Base-by-base conservation (phyloP, 2,329 filamentous ascomycete genomes). In the Sclerotinia trifoliorum region DNA sequence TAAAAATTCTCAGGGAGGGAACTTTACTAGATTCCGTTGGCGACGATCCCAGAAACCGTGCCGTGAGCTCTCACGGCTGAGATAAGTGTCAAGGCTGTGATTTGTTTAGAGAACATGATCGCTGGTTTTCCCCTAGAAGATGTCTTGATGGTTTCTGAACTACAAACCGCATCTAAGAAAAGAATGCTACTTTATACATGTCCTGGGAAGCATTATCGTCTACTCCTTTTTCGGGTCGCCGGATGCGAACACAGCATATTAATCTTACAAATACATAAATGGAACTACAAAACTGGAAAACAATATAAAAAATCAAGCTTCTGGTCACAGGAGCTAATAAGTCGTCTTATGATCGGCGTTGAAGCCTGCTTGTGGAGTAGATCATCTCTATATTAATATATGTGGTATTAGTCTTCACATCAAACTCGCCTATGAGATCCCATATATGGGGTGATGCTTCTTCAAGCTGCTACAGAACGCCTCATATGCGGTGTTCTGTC, bases 11-110 rank as follows among this genome's bases (percentile, higher is more conserved):
- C 3, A 29, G 17, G 10, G 24, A 19, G 46, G 39, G 13, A 19
- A 35, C 70, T 73, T 69, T 71, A 76, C 75, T 71, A 76, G 15
- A 74, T 66, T 0, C 75, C 74, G 69, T 76, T 70, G n/a, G 71
- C 74, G n/a, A 77, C 70, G 11, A 77, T 74, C 5, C 69, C 70
- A 35, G 67, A 71, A 0, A 75, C 74, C 17, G 73, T 74, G 1
- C 75, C 75, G 69, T 77, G 75, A 44, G 74, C 74, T 17, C 61
- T 55, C 32, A 71, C 74, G 8, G 67, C 69, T 7, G 74, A 71
- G 13, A 73, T 58, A 11, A 76, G 62, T 4, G 68, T 70, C 24
- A 73, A 55, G 46, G 72, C 7, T 48, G 69, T 44, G 46, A 74
- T 44, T 39, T 67, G 56, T 39, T 69, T 71, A 29, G 70, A 69